Evolutionary conservation across 345 rosid species (phyloP).

Genomic region (Dovyalis caffra): DNA sequence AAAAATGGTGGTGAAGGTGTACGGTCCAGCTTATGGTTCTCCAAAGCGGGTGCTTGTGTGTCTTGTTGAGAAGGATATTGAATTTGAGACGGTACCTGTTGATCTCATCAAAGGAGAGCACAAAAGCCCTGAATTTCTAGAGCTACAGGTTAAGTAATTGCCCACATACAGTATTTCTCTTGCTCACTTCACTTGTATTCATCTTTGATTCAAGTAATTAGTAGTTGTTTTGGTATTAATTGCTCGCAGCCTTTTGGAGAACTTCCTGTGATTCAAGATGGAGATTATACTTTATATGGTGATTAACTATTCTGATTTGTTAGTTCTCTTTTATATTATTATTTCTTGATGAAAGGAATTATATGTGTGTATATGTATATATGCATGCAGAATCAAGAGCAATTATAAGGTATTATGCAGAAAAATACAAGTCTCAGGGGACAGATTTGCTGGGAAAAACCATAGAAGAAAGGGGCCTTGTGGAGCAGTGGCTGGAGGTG

Average conservation of each 20-base stretch:
- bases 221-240: not conserved
- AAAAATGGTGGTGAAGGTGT: slow-evolving; percentile 64
- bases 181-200: not conserved
- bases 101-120: slow-evolving; percentile 69
- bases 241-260: slow-evolving; percentile 79
- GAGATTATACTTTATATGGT: slow-evolving; percentile 66
- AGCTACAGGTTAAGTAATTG: slow-evolving; percentile 46
- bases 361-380: too few species aligned
- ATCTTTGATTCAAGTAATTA: not conserved
- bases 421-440: slow-evolving; percentile 53
- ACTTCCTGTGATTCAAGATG: slow-evolving; percentile 67
- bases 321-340: not conserved
- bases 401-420: slow-evolving; percentile 61
- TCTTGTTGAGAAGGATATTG: slow-evolving; percentile 51
- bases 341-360: too few species aligned
- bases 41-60: slow-evolving; percentile 53
- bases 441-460: slow-evolving; percentile 43
- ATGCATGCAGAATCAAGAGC: slow-evolving; percentile 62
- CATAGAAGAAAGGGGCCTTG: slow-evolving; percentile 48
- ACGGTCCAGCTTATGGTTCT: slow-evolving; percentile 50
- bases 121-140: slow-evolving; percentile 48
- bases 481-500: slow-evolving; percentile 70
- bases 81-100: slow-evolving; percentile 56
- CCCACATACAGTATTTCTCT: not conserved
- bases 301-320: not conserved